These are phyloP conservation scores for Cetradonia linearis DNA, from an alignment of 495 filamentous ascomycete genomes.

Conservation along the genomic window DNA sequence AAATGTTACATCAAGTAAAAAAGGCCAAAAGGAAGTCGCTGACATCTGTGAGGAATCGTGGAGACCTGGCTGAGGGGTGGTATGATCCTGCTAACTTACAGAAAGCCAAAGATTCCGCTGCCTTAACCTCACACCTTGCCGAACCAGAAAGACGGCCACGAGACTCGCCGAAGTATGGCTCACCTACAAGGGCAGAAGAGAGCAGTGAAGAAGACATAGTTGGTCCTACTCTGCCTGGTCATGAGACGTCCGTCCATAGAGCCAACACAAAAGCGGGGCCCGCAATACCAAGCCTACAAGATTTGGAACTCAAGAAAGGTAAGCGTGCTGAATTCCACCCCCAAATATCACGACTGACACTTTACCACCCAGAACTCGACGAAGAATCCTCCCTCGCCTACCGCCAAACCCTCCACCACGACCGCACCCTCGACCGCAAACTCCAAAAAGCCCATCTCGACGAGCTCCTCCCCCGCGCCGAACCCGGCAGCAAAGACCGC, in stretches of 20 bases:
- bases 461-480: conserved; percentile 73
- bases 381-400: conserved; percentile 44
- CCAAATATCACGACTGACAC: background rate
- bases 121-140: conserved; percentile 14
- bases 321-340: conserved; percentile 9
- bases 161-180: conserved; percentile 12
- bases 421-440: conserved; percentile 52
- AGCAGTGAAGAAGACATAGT: conserved; percentile 54
- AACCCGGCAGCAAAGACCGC: conserved; percentile 74
- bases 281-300: conserved; percentile 62
- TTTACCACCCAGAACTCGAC: conserved; percentile 35
- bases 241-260: conserved; percentile 21
- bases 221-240: conserved; percentile 57
- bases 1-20: background rate
- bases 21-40: conserved; percentile 23
- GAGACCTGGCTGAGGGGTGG: conserved; percentile 88
- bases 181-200: conserved; percentile 9
- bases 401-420: conserved; percentile 46
- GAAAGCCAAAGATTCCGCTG: conserved; percentile 35
- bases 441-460: conserved; percentile 56
- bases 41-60: conserved; percentile 64
- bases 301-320: conserved; percentile 62
- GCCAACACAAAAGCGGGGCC: conserved; percentile 46
- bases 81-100: conserved; percentile 64
- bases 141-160: conserved; percentile 8